Evolutionary conservation across 2,329 filamentous ascomycete species (phyloP), one percentile per base, ranked within the genome.

Genomic region (Sarocladium brachiariae): DNA sequence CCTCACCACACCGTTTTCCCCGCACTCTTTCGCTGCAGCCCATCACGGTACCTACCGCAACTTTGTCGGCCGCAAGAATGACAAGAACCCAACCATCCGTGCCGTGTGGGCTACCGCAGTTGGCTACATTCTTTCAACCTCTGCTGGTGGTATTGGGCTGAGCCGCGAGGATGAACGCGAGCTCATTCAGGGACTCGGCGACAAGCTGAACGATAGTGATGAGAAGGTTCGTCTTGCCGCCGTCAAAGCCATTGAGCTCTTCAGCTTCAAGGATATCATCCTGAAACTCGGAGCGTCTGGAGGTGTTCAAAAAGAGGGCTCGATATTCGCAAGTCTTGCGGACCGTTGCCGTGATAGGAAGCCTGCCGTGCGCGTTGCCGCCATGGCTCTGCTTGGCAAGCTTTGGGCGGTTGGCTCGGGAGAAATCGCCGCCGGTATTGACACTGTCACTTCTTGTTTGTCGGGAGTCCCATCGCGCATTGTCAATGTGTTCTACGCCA

Each of bases 361-460:
- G 63, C 80, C 84, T 13, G 74, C 80, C 37, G 88, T 99, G 10
- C 87, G 92, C 52, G 83, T 87, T 34, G 89, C 92, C 59, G 91
- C 89, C 21, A 95, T 96, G 80, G 85, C 83, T 48, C 75, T 95
- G 8, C 73, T 97, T 1, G 88, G 82, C 10, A 88, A 84, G 54
- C 83, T 97, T 24, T 99, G 93, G 93, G 91, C 89, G n/a, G 91
- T 95, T 16, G 92, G 89, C 11, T 82, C 85, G 16, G 88, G 89
- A 16, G 91, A 96, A 59, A 87, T 99, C 58, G 83, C 88, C 21
- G 81, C 86, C 49, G 89, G 88, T 13, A 86, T 92, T 59, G 89
- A 96, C 58, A 73, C 77, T 16, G 85, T 95, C 18, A 79, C 78
- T 11, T 73, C 81, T 9, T 78, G 92, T n/a, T 73, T 99, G 11